Evolutionary conservation across 257 asterid genomes (phyloP).

Genomic region (Verbena officinalis): DNA sequence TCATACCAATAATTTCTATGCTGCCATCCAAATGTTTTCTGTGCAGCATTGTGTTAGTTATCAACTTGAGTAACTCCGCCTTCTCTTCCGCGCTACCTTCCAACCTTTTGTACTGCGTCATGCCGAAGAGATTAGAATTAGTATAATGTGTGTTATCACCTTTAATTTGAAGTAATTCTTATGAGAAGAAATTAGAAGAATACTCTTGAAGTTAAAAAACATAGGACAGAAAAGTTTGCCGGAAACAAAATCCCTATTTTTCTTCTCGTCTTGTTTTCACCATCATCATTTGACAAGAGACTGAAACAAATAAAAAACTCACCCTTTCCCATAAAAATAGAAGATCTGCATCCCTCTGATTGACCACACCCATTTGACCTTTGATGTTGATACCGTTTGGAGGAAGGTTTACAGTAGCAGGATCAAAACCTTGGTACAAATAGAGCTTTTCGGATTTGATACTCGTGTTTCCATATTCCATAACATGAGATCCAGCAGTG

Average conservation of each 20-base stretch:
- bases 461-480: constrained; percentile 80
- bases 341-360: constrained; percentile 90
- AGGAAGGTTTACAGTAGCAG: constrained; percentile 66
- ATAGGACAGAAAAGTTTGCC: no score
- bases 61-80: constrained; percentile 48
- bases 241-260: no score
- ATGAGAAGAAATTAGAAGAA: no score
- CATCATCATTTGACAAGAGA: no score
- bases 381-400: constrained; percentile 39
- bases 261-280: no score
- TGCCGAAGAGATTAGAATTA: no score
- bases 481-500: constrained; percentile 79
- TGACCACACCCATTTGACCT: constrained; percentile 51
- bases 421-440: constrained; percentile 80
- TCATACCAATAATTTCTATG: constrained; percentile 50
- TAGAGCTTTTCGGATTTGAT: constrained; percentile 66
- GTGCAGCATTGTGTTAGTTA: constrained; percentile 52
- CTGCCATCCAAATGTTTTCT: constrained; percentile 69
- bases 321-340: constrained; percentile 75
- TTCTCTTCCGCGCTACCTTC: constrained; percentile 42
- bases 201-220: no score
- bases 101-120: constrained; percentile 50
- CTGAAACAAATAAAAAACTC: constrained; percentile 25
- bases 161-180: no score
- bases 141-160: no score